A percentile compares a stretch with the other conserved stretches of the same genome.
Conservation (phyloP, 1,284 basidiomycete genomes). For the Fistulinella staudtii region DNA sequence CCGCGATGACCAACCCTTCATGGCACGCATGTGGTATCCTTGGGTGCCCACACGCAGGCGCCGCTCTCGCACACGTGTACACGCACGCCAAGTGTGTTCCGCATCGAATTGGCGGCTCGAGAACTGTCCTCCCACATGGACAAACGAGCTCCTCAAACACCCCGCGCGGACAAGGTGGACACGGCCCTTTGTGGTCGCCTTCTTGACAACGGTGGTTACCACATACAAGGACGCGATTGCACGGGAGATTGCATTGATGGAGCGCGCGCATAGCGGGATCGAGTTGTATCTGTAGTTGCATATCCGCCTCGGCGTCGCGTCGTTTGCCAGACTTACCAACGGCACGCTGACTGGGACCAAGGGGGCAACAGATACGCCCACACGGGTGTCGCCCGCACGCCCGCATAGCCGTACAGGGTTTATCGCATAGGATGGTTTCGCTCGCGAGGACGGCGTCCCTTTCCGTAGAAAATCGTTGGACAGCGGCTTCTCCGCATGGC, state of each 20-base stretch:
- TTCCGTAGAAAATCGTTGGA: not conserved
- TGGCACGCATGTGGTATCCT: slow-evolving; percentile 78
- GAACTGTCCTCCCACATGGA: slow-evolving; percentile 67
- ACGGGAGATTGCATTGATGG: slow-evolving; percentile 79
- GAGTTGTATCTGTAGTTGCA: slow-evolving; percentile 31
- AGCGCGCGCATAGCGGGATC: slow-evolving; percentile 57
- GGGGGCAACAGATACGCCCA: slow-evolving; percentile 78
- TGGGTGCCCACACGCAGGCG: slow-evolving; percentile 78
- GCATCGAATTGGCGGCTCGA: slow-evolving; percentile 74
- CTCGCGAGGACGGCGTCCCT: slow-evolving; percentile 24
- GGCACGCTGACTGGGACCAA: slow-evolving; percentile 56
- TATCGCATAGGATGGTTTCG: slow-evolving; percentile 70
- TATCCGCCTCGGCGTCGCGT: slow-evolving; percentile 30
- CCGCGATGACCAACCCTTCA: slow-evolving; percentile 37
- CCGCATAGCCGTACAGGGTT: slow-evolving; percentile 69
- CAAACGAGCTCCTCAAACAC: slow-evolving; percentile 89
- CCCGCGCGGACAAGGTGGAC: slow-evolving; percentile 78
- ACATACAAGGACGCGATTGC: slow-evolving; percentile 68
- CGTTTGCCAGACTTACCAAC: slow-evolving; percentile 52
- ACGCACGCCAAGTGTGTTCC: slow-evolving; percentile 73
- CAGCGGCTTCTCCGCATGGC: slow-evolving; percentile 39
- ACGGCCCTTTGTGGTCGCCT: slow-evolving; percentile 77
- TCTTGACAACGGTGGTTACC: slow-evolving; percentile 75
- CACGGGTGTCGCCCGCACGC: slow-evolving; percentile 84
- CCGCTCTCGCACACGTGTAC: slow-evolving; percentile 73